A percentile compares a stretch with the other conserved stretches of the same genome.
phyloP scores from a whole-genome alignment of 1,139 yeast species.

The Zhuliangozyma parablackwelliae region DNA sequence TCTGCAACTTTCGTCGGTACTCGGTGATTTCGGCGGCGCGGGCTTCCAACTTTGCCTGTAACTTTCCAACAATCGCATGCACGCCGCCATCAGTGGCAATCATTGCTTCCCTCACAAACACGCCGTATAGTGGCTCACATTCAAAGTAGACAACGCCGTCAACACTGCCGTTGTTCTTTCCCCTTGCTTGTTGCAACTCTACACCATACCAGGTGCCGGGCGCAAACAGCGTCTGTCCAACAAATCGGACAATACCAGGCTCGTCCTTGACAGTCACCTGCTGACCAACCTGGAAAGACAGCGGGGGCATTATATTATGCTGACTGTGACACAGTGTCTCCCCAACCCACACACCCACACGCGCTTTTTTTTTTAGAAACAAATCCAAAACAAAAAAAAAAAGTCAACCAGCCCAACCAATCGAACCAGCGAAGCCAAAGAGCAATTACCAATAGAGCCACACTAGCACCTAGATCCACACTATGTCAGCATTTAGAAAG shows the following conservation, averaged over 20 bases:
- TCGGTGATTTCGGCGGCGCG: constrained; percentile 26
- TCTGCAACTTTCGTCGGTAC: constrained; percentile 16
- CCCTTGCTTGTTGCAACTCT: constrained; percentile 57
- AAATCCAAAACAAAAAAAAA: not conserved
- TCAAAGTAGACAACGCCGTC: constrained; percentile 61
- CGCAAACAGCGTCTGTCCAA: constrained; percentile 57
- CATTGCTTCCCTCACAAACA: constrained; percentile 44
- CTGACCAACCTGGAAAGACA: constrained; percentile 29
- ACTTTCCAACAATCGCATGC: constrained; percentile 30
- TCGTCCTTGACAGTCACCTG: constrained; percentile 38
- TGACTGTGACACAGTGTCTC: no score
- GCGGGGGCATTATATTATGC: constrained; percentile 1
- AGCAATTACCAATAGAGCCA: no score
- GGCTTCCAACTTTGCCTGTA: constrained; percentile 37
- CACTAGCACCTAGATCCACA: not conserved
- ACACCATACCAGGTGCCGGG: constrained; percentile 77
- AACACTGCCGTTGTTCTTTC: constrained; percentile 79
- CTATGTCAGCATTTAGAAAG: constrained; percentile 1
- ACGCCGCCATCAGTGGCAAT: not conserved
- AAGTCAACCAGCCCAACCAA: not conserved
- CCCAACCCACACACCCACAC: not conserved
- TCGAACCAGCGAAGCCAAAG: no score
- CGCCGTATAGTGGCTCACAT: constrained; percentile 50
- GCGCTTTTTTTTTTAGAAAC: not conserved
- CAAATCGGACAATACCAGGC: constrained; percentile 42